Conservation (phyloP, 768 basidiomycete genomes). For the Gymnopilus junonius region DNA sequence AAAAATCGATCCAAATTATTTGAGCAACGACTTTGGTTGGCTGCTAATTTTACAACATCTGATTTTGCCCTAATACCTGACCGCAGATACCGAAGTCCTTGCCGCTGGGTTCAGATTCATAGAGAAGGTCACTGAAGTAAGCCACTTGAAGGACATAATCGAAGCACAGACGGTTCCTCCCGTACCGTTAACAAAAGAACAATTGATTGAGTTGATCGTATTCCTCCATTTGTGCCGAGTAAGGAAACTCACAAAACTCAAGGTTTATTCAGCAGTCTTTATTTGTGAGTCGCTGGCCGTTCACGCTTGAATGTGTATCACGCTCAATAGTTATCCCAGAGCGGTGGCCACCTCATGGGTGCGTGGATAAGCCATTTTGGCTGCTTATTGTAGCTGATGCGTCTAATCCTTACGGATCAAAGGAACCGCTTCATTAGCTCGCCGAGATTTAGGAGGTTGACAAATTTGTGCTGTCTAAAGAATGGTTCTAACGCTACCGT, state of each 20-base stretch:
- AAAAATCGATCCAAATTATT: neutral
- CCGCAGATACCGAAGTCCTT: neutral
- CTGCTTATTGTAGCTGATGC: no score
- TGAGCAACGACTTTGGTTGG: neutral
- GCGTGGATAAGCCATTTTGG: neutral
- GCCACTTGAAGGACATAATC: neutral
- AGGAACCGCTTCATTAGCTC: neutral
- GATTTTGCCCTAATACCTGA: neutral
- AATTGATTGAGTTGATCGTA: neutral
- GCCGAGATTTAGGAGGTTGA: neutral
- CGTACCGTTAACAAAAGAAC: neutral
- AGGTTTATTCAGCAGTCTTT: neutral
- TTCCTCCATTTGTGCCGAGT: neutral
- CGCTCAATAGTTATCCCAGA: neutral
- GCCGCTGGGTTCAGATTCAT: neutral
- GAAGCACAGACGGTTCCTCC: neutral
- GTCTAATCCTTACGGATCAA: no score
- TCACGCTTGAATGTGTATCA: neutral
- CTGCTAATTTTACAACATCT: neutral
- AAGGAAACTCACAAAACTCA: neutral
- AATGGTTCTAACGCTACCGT: no score
- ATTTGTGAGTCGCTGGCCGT: neutral
- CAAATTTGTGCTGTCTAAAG: no score
- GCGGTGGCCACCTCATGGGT: slow-evolving; percentile 1
- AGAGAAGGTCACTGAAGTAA: neutral